phyloP scores from a whole-genome alignment of 1,284 basidiomycete genomes.

The Sanghuangporus baumii region DNA sequence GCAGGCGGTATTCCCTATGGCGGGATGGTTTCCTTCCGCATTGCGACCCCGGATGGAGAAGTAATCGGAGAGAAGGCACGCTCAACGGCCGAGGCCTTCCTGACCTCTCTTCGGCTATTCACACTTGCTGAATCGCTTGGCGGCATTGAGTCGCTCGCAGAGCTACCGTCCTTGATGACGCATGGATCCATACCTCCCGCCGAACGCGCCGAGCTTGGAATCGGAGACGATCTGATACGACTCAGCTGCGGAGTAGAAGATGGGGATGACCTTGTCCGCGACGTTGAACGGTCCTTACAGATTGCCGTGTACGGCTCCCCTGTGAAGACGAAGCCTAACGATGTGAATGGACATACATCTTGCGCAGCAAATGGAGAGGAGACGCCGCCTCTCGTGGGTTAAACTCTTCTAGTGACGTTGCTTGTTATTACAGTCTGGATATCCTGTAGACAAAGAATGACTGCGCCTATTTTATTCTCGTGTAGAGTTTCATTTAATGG shows the following conservation, averaged over 20 bases:
- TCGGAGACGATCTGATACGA: conserved; percentile 77
- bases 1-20: conserved; percentile 70
- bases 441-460: neutral
- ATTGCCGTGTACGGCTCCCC: conserved; percentile 30
- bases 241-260: conserved; percentile 91
- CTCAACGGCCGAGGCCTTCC: conserved; percentile 60
- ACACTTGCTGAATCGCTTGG: conserved; percentile 88
- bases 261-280: conserved; percentile 69
- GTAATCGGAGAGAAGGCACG: conserved; percentile 6
- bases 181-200: conserved; percentile 71
- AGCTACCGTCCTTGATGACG: conserved; percentile 85
- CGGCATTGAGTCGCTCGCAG: conserved; percentile 87
- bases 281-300: conserved; percentile 68
- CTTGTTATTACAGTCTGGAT: neutral
- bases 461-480: neutral
- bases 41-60: conserved; percentile 34
- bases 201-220: conserved; percentile 68
- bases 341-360: neutral
- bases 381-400: conserved; percentile 6
- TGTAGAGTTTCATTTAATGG: too few relatives aligned
- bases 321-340: conserved; percentile 1
- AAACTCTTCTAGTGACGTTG: neutral
- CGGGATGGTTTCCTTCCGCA: conserved; percentile 79
- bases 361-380: neutral
- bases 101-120: conserved; percentile 68